phyloP scores from a whole-genome alignment of 192 early-diverging fungal species.

The Linnemannia elongata region DNA sequence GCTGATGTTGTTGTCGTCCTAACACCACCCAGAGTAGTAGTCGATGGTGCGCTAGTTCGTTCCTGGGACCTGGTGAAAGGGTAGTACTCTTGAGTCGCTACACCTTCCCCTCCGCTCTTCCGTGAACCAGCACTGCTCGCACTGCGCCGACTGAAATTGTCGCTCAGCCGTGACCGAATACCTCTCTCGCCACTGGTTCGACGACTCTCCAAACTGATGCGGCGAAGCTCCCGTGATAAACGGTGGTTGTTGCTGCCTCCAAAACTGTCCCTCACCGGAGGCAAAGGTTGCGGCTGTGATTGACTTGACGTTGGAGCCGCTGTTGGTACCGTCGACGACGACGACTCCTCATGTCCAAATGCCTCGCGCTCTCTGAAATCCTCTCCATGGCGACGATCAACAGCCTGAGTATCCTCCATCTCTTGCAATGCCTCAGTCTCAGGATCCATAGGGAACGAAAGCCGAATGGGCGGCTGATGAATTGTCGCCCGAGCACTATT shows the following conservation, averaged over 20 bases:
- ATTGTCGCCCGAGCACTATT: slow-evolving; percentile 28
- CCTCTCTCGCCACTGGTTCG: slow-evolving; percentile 9
- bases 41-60: neutral
- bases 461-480: slow-evolving; percentile 39
- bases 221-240: slow-evolving; percentile 32
- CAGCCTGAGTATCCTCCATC: neutral
- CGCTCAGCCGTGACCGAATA: slow-evolving; percentile 6
- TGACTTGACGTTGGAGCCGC: neutral
- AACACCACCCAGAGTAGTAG: neutral
- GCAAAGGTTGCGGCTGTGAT: neutral
- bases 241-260: slow-evolving; percentile 20
- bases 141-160: neutral
- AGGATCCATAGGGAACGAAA: slow-evolving; percentile 32
- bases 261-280: slow-evolving; percentile 23
- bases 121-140: slow-evolving; percentile 3
- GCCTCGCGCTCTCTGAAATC: neutral
- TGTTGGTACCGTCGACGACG: neutral
- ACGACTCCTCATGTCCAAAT: neutral
- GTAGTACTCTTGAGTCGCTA: neutral
- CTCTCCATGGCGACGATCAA: neutral
- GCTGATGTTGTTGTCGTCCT: neutral
- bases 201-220: slow-evolving; percentile 30
- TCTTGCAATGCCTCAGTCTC: slow-evolving; percentile 11
- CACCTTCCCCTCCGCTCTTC: neutral
- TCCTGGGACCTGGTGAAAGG: slow-evolving; percentile 19